phyloP scores from a whole-genome alignment of 441 rosid species.

The Adansonia madagascariensis region DNA sequence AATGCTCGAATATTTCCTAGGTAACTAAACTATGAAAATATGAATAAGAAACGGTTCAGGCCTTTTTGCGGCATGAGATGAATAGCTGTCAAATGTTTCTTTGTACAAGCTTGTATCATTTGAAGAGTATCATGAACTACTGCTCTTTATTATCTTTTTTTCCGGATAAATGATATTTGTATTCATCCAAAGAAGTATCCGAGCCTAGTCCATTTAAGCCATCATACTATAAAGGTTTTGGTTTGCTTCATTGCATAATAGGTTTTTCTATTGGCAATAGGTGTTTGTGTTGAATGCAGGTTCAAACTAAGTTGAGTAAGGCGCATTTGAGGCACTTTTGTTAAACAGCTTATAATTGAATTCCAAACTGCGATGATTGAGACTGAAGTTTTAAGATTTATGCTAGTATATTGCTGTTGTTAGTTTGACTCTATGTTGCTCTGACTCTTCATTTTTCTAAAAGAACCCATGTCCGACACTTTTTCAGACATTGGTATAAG shows the following conservation, averaged over 20 bases:
- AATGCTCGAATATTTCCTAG: background rate
- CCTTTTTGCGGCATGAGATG: background rate
- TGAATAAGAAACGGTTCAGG: background rate
- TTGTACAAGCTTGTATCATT: background rate
- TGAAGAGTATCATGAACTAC: background rate
- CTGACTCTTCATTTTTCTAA: too few relatives aligned
- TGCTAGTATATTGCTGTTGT: constrained; percentile 10
- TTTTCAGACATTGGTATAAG: too few relatives aligned
- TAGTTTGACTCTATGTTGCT: background rate
- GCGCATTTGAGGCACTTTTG: constrained; percentile 3
- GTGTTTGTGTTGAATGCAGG: background rate
- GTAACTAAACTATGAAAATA: background rate
- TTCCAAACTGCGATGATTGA: background rate
- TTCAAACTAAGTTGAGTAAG: background rate
- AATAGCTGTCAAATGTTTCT: background rate
- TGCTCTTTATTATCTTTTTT: background rate
- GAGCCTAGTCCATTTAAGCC: background rate
- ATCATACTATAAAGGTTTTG: background rate
- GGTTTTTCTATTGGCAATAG: background rate
- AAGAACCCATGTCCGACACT: too few relatives aligned
- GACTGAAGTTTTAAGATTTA: constrained; percentile 1
- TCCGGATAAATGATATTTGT: background rate
- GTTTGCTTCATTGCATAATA: constrained; percentile 2
- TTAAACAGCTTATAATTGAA: background rate
- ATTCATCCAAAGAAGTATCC: background rate